These are phyloP conservation scores for Candida ulmi DNA, from an alignment of 805 yeast species.

Conservation along the genomic window DNA sequence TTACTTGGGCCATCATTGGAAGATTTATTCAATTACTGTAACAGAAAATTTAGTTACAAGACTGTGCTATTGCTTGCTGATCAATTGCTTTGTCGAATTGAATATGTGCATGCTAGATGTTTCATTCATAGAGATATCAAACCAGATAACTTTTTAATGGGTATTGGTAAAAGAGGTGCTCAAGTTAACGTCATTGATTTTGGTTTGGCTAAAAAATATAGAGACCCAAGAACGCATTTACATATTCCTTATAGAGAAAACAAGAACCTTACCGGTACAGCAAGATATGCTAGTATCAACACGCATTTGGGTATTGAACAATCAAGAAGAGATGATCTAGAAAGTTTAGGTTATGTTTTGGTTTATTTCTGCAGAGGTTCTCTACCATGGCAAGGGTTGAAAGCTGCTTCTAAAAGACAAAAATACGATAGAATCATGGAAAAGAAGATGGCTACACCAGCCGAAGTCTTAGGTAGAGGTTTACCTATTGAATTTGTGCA, in stretches of 20 bases:
- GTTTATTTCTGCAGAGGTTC: conserved; percentile 94
- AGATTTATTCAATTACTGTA: conserved; percentile 93
- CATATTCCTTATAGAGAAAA: conserved; percentile 97
- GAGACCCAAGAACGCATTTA: conserved; percentile 90
- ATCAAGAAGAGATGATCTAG: conserved; percentile 93
- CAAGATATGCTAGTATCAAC: conserved; percentile 91
- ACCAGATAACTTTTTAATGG: conserved; percentile 88
- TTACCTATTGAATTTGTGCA: conserved; percentile 84
- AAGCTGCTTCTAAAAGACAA: conserved; percentile 95
- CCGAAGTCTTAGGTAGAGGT: conserved; percentile 83
- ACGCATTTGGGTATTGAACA: conserved; percentile 97
- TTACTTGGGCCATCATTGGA: conserved; percentile 92
- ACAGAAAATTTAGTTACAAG: conserved; percentile 86
- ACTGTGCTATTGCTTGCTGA: conserved; percentile 91
- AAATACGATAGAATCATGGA: conserved; percentile 96
- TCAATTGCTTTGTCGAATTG: conserved; percentile 90
- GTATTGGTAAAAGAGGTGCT: conserved; percentile 89
- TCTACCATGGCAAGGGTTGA: conserved; percentile 97
- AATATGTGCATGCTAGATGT: conserved; percentile 91
- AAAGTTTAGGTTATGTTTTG: conserved; percentile 88
- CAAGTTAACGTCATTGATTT: conserved; percentile 96
- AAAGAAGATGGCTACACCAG: conserved; percentile 85
- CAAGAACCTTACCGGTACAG: conserved; percentile 95
- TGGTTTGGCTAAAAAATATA: conserved; percentile 89
- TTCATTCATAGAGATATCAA: conserved; percentile 95